Evolutionary conservation across 1,284 basidiomycete genomes (phyloP).

Genomic region (Apiotrichum gracile): DNA sequence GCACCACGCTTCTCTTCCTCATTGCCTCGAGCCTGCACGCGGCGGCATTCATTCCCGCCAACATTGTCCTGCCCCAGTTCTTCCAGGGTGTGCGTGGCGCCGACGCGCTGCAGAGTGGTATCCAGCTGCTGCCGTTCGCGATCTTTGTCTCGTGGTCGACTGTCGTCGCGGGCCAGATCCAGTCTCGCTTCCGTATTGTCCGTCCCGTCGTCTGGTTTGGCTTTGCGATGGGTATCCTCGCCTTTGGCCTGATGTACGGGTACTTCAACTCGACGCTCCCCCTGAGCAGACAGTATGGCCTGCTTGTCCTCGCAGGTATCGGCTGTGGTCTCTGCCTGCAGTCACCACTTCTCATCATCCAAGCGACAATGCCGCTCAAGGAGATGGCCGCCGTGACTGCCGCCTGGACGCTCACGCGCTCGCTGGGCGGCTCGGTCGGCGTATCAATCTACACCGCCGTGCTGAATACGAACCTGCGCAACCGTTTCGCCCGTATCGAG

Average conservation of each 20-base stretch:
- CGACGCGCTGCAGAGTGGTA: constrained; percentile 20
- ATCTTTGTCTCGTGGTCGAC: constrained; percentile 17
- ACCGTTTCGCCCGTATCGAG: constrained; percentile 25
- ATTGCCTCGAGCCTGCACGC: constrained; percentile 32
- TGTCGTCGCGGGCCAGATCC: constrained; percentile 35
- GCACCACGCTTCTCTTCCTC: constrained; percentile 41
- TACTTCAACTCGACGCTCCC: constrained; percentile 22
- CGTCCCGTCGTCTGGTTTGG: constrained; percentile 40
- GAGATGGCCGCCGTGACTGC: constrained; percentile 44
- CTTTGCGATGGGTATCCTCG: constrained; percentile 26
- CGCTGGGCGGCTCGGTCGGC: constrained; percentile 34
- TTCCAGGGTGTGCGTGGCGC: constrained; percentile 38
- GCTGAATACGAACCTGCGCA: constrained; percentile 34
- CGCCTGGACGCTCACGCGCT: constrained; percentile 33
- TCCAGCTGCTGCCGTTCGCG: constrained; percentile 29
- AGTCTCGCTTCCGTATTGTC: constrained; percentile 28
- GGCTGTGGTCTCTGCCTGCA: constrained; percentile 30
- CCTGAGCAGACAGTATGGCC: constrained; percentile 21
- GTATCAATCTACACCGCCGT: constrained; percentile 32
- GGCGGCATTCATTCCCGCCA: constrained; percentile 28
- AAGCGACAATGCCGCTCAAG: constrained; percentile 43
- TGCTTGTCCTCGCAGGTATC: constrained; percentile 23
- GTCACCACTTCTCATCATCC: constrained; percentile 34
- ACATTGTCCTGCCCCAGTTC: constrained; percentile 37
- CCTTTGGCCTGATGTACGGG: constrained; percentile 28